These are phyloP conservation scores for Diaporthe ampelina DNA, from an alignment of 2,329 filamentous ascomycete species.

Conservation along the genomic window DNA sequence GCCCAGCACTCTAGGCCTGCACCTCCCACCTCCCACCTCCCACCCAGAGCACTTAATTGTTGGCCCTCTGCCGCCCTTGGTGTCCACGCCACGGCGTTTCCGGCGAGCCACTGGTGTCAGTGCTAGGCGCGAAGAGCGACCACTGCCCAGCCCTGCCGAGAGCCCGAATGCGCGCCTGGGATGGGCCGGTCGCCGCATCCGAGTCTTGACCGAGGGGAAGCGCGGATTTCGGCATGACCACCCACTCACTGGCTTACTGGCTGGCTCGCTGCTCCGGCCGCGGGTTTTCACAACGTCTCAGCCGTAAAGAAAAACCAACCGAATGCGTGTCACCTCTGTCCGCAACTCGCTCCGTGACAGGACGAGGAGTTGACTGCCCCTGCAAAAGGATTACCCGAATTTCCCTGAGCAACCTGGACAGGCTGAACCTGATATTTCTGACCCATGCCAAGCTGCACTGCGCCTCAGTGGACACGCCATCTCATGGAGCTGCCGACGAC, in stretches of 20 bases:
- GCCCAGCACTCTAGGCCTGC: neutral
- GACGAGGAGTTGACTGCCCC: neutral
- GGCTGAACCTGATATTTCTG: constrained; percentile 18
- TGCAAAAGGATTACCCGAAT: constrained; percentile 1
- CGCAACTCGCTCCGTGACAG: neutral
- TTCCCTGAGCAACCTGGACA: neutral
- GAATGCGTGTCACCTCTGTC: neutral
- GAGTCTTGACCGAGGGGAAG: constrained; percentile 1
- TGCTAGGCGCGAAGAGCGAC: constrained; percentile 12
- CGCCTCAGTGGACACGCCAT: constrained; percentile 32
- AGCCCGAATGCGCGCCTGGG: constrained; percentile 16
- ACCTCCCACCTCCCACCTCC: neutral
- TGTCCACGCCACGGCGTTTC: constrained; percentile 12
- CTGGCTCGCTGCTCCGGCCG: constrained; percentile 19
- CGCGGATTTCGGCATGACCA: constrained; percentile 18
- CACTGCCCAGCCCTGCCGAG: constrained; percentile 22
- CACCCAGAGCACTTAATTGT: neutral
- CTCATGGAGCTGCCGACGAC: constrained; percentile 29
- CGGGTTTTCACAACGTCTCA: neutral
- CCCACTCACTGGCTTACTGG: neutral
- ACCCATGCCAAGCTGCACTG: constrained; percentile 23
- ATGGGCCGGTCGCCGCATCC: constrained; percentile 31
- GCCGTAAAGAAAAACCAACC: neutral
- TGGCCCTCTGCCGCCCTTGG: neutral
- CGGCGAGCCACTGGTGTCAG: constrained; percentile 8